A percentile compares a stretch with the other conserved stretches of the same genome.
Conservation (phyloP, 768 basidiomycete genomes). For the Phanerochaete carnosa region DNA sequence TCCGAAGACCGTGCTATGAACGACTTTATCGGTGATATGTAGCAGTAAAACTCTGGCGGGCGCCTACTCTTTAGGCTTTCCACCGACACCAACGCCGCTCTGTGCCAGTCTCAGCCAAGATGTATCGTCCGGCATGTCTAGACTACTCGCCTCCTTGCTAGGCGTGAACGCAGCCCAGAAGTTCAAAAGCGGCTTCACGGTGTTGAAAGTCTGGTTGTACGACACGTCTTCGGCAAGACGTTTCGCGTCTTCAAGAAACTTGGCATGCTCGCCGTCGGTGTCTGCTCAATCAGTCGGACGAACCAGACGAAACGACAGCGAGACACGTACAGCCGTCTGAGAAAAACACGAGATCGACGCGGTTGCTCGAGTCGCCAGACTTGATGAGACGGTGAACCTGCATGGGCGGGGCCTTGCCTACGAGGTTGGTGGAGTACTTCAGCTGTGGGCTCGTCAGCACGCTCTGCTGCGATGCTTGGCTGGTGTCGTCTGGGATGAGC, state of each 20-base stretch:
- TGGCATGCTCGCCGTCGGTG: conserved; percentile 47
- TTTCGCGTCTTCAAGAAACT: conserved; percentile 63
- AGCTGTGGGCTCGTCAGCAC: neutral
- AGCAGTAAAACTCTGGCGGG: neutral
- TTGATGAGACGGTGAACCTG: conserved; percentile 55
- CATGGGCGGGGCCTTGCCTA: neutral
- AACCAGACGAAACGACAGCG: conserved; percentile 10
- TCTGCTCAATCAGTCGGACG: conserved; percentile 36
- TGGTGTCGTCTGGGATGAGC: neutral
- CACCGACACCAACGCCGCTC: conserved; percentile 72
- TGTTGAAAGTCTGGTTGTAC: conserved; percentile 71
- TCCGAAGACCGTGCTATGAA: conserved; percentile 64
- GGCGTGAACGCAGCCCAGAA: conserved; percentile 81
- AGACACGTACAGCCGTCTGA: conserved; percentile 66
- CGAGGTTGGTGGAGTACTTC: neutral
- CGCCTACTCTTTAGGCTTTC: conserved; percentile 64
- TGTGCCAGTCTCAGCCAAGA: conserved; percentile 21
- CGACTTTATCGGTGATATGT: neutral
- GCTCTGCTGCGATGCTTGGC: neutral
- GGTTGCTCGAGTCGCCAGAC: conserved; percentile 61
- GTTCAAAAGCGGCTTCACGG: conserved; percentile 72
- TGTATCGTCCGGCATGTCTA: neutral
- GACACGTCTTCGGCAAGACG: conserved; percentile 69
- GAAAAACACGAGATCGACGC: conserved; percentile 76
- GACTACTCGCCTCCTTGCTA: conserved; percentile 56